Conservation (phyloP, 208 protist species). For the Crithidia bombi region DNA sequence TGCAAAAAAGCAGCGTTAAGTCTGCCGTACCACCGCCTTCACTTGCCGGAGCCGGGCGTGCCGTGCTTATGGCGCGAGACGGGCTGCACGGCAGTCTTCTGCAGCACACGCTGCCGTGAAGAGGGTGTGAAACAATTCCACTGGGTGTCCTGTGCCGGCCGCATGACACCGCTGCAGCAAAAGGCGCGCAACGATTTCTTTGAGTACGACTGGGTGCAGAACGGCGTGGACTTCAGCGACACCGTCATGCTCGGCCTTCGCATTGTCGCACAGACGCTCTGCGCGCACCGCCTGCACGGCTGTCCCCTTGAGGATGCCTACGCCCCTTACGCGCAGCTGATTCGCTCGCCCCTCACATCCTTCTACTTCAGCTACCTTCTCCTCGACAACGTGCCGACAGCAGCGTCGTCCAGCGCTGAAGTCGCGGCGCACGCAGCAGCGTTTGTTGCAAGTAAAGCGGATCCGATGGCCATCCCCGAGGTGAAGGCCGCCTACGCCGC, state of each 20-base stretch:
- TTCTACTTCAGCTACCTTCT: conserved; percentile 79
- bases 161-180: conserved; percentile 45
- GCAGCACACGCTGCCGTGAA: conserved; percentile 62
- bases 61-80: conserved; percentile 37
- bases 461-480: conserved; percentile 25
- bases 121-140: conserved; percentile 49
- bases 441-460: conserved; percentile 27
- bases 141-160: conserved; percentile 46
- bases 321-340: conserved; percentile 55
- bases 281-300: conserved; percentile 37
- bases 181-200: conserved; percentile 42
- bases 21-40: conserved; percentile 36
- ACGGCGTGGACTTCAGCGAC: conserved; percentile 77
- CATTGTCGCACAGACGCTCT: conserved; percentile 53
- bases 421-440: conserved; percentile 7
- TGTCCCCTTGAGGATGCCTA: conserved; percentile 39
- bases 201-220: conserved; percentile 54
- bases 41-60: conserved; percentile 32
- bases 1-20: conserved; percentile 38
- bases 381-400: conserved; percentile 13
- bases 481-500: conserved; percentile 19
- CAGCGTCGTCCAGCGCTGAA: conserved; percentile 5
- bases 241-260: conserved; percentile 64
- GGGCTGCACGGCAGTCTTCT: conserved; percentile 64
- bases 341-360: conserved; percentile 41